Evolutionary conservation across 2,329 filamentous ascomycete species (phyloP).

Genomic region (Sodiomyces alkalinus): DNA sequence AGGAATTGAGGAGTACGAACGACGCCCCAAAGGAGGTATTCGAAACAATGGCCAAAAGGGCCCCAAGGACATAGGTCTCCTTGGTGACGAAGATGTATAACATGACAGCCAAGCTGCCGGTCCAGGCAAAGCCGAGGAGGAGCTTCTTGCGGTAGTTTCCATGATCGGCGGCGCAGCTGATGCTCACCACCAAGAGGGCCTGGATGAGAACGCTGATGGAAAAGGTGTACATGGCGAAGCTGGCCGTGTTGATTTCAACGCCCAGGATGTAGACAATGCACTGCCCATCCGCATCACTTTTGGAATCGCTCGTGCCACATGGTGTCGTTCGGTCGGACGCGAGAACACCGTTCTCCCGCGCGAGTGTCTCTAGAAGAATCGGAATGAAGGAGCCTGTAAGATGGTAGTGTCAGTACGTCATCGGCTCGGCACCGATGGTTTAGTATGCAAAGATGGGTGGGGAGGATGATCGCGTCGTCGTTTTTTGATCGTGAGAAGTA

Average conservation of each 20-base stretch:
- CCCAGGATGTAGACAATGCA: constrained; percentile 76
- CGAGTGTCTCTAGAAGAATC: constrained; percentile 85
- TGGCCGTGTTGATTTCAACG: constrained; percentile 82
- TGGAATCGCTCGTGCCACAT: constrained; percentile 51
- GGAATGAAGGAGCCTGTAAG: constrained; percentile 76
- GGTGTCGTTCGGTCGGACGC: constrained; percentile 61
- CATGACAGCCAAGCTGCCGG: constrained; percentile 75
- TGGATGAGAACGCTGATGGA: constrained; percentile 83
- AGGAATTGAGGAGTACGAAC: constrained; percentile 91
- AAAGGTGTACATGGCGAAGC: constrained; percentile 98
- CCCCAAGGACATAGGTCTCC: constrained; percentile 64
- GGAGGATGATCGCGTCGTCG: not conserved
- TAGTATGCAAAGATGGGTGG: not conserved
- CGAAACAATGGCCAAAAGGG: constrained; percentile 71
- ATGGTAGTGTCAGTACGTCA: constrained; percentile 5
- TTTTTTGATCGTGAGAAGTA: no score
- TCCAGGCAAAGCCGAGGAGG: constrained; percentile 68
- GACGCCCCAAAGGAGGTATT: constrained; percentile 93
- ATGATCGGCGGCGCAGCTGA: constrained; percentile 91
- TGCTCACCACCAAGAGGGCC: constrained; percentile 81
- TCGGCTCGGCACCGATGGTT: no score
- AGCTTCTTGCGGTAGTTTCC: constrained; percentile 83
- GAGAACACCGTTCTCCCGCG: constrained; percentile 80
- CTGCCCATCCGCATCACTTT: constrained; percentile 38
- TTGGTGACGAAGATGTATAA: constrained; percentile 68